phyloP scores from a whole-genome alignment of 352 stramenopile genomes.

The Phytophthora agathidicida region DNA sequence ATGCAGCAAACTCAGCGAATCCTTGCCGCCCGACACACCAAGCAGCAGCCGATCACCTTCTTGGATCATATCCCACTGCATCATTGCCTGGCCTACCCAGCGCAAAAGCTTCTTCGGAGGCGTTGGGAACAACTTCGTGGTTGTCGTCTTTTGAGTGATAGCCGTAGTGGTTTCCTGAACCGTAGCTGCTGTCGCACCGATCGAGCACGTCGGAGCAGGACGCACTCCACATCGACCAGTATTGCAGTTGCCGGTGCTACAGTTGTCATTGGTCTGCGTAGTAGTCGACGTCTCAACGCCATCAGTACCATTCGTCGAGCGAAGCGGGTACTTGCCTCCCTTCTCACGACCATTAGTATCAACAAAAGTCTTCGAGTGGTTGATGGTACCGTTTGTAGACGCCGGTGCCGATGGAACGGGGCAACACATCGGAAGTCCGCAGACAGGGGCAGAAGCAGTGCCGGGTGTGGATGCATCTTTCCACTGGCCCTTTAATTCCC shows the following conservation, averaged over 20 bases:
- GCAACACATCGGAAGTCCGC: slow-evolving; percentile 18
- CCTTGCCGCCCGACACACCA: slow-evolving; percentile 97
- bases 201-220: slow-evolving; percentile 17
- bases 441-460: slow-evolving; percentile 6
- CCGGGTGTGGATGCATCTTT: slow-evolving; percentile 14
- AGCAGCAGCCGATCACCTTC: slow-evolving; percentile 95
- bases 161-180: slow-evolving; percentile 48
- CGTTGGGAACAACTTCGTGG: slow-evolving; percentile 59
- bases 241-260: slow-evolving; percentile 29
- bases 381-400: slow-evolving; percentile 21
- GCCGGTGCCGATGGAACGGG: slow-evolving; percentile 15
- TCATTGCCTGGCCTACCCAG: slow-evolving; percentile 87
- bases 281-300: slow-evolving; percentile 7
- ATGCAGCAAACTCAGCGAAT: slow-evolving; percentile 97
- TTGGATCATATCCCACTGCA: slow-evolving; percentile 97
- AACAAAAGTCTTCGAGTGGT: slow-evolving; percentile 21
- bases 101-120: slow-evolving; percentile 84
- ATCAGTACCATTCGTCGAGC: slow-evolving; percentile 29
- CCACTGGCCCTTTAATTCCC: slow-evolving; percentile 58
- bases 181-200: slow-evolving; percentile 16
- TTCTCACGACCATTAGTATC: slow-evolving; percentile 35
- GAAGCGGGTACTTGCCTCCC: slow-evolving; percentile 62
- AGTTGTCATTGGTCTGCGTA: slow-evolving; percentile 8
- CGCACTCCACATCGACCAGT: slow-evolving; percentile 15
- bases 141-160: slow-evolving; percentile 56